Evolutionary conservation across 73 alveolate species (phyloP), one percentile per base, ranked within the genome.

Genomic region (Tetrahymena elliotti): DNA sequence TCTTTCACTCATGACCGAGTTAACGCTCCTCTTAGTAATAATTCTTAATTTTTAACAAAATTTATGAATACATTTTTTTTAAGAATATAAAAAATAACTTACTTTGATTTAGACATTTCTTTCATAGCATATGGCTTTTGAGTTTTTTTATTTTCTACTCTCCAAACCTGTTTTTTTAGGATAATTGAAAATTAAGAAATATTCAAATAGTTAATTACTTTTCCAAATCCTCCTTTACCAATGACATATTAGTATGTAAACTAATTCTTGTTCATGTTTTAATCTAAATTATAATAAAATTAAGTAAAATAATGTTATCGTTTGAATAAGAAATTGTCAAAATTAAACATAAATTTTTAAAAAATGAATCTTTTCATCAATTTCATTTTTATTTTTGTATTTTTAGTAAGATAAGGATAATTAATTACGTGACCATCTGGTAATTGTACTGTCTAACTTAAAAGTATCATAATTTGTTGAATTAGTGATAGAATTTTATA

Each of bases 1-100:
- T 94, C 99, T 96, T 95, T 99, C 99, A 93, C 98, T 97, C 98
- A 98, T 95, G 35, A 99, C 99, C 33, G 99, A 97, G 34, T 97
- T 97, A 47, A 98, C 99, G 33, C 99, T 94, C 94, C 98, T 98
- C 96, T 96, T 97, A 22, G 97, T 97, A 20, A 97, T 97, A 31
- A 98, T 97, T 96, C 98, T 97, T 18, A 18, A 47, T 12, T 47
- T 93, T 36, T 93, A 3, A 3, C 35, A 24, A 20, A 12, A 15
- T 41, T 93, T 83, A 31, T 7, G n/a, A n/a, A n/a, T n/a, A n/a
- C n/a, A n/a, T n/a, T n/a, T n/a, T n/a, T n/a, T n/a, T n/a, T n/a
- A 27, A n/a, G n/a, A 68, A 68, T 68, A 68, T 13, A 27, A 68
- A n/a, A 4, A 13, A 4, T 35, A 40, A 35, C 39, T 16, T 84